These are phyloP conservation scores for Penicillium atrosanguineum DNA, from an alignment of 495 filamentous ascomycete genomes.

Conservation along the genomic window DNA sequence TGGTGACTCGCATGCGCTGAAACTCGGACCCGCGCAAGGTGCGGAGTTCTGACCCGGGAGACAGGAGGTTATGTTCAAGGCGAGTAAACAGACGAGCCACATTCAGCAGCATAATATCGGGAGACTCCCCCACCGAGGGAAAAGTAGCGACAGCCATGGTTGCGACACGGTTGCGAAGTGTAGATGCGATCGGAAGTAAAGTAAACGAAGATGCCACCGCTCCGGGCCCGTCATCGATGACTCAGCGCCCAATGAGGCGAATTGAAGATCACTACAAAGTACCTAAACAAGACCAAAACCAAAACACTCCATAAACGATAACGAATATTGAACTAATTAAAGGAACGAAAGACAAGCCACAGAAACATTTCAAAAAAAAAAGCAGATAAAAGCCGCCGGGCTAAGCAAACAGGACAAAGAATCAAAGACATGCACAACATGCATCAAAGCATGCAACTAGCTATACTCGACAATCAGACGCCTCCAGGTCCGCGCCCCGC, in stretches of 20 bases:
- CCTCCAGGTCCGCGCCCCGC: conserved; percentile 33
- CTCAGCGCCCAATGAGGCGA: not conserved
- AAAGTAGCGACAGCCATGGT: conserved; percentile 36
- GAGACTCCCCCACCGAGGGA: conserved; percentile 22
- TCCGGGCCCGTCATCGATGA: conserved; percentile 2
- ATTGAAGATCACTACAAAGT: not conserved
- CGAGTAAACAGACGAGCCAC: conserved; percentile 71
- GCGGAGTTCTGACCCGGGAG: conserved; percentile 58
- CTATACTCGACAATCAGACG: conserved; percentile 38
- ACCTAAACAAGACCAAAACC: too few relatives aligned
- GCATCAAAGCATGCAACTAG: conserved; percentile 12
- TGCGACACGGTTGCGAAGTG: not conserved
- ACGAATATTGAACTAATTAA: not conserved
- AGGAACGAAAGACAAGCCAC: not conserved
- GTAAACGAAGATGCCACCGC: conserved; percentile 10
- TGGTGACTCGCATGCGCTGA: conserved; percentile 63
- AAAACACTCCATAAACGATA: not conserved
- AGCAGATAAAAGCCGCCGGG: not conserved
- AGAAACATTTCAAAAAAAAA: not conserved
- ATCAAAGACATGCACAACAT: not conserved
- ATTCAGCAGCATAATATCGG: conserved; percentile 52
- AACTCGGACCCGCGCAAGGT: conserved; percentile 61
- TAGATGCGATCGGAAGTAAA: not conserved
- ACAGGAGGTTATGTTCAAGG: conserved; percentile 69
- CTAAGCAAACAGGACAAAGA: not conserved